Base-by-base conservation (phyloP, 139 green algal species). In the Volvox africanus region DNA sequence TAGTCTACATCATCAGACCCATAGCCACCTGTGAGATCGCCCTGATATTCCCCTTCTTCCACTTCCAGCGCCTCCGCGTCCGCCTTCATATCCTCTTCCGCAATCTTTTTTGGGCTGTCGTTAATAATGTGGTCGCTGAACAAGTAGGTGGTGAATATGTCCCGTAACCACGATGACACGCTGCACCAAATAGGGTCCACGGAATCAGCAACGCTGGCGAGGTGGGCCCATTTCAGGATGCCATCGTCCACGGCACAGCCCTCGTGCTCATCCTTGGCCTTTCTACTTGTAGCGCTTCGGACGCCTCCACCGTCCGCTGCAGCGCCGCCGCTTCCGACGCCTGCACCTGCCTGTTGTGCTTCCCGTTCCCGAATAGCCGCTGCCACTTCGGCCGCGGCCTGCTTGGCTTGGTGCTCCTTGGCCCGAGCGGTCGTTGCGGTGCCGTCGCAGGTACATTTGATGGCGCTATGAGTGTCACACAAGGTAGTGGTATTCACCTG, bases 381-480 rank as follows among this genome's bases (percentile, higher is more conserved):
- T 14, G 73, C 81, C 2, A 79, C 83, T 30, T 61, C 81, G 44
- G 50, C 82, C n/a, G 77, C 80, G 35, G 80, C 69, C 33, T 61
- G 65, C 50, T 92, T 85, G 37, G 19, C 1, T 19, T 69, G 36
- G 28, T 69, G 14, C 44, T 69, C 61, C 87, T 92, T 93, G 73
- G 82, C 35, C 30, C n/a, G 21, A 28, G 81, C 88, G 26, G 82
- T 90, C 14, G 61, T 61, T 18, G 32, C 14, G 28, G 21, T 94
- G 73, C 92, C 91, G 36, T 87, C 84, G 79, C 95, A 97, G 55
- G 50, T 69, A 92, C 95, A 97, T 82, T 95, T 96, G 92, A 97
- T 96, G 85, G 93, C 91, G 1, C 30, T 80, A 92, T 97, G 95
- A 0, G 95, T 97, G 75, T 97, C 94, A 67, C 95, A 97, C 21